Evolutionary conservation across 2,329 filamentous ascomycete species (phyloP).

Genomic region (Lecanicillium sp.): DNA sequence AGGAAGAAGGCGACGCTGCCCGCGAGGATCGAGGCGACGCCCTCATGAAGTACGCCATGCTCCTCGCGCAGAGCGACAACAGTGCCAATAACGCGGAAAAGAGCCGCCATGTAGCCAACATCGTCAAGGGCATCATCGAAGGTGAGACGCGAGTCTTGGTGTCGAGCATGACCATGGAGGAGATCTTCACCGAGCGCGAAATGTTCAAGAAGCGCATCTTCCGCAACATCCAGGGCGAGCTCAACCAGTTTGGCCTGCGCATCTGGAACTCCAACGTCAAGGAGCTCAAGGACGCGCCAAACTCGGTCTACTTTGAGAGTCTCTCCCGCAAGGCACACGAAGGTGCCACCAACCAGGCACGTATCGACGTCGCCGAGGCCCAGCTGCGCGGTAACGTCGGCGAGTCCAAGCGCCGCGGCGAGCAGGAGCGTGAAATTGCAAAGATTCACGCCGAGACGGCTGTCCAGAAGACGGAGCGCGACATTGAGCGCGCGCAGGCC

Average conservation of each 20-base stretch:
- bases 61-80: conserved; percentile 63
- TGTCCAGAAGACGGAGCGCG: conserved; percentile 75
- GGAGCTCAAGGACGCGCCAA: conserved; percentile 75
- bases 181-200: conserved; percentile 73
- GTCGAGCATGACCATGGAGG: conserved; percentile 86
- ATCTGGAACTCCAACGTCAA: conserved; percentile 73
- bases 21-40: conserved; percentile 50
- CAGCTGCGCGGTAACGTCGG: conserved; percentile 63
- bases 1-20: conserved; percentile 16
- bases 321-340: conserved; percentile 79
- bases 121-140: conserved; percentile 85
- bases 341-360: conserved; percentile 73
- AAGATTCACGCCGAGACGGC: conserved; percentile 84
- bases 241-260: conserved; percentile 71
- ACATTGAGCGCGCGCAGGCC: conserved; percentile 71
- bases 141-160: conserved; percentile 80
- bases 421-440: conserved; percentile 78
- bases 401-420: conserved; percentile 69
- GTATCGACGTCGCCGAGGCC: conserved; percentile 58
- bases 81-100: conserved; percentile 31
- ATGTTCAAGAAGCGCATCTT: conserved; percentile 71
- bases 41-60: conserved; percentile 74
- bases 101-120: conserved; percentile 64
- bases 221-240: conserved; percentile 68
- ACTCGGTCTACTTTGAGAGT: conserved; percentile 76